Conservation (phyloP, 768 basidiomycete species). For the Dioszegia hungarica region DNA sequence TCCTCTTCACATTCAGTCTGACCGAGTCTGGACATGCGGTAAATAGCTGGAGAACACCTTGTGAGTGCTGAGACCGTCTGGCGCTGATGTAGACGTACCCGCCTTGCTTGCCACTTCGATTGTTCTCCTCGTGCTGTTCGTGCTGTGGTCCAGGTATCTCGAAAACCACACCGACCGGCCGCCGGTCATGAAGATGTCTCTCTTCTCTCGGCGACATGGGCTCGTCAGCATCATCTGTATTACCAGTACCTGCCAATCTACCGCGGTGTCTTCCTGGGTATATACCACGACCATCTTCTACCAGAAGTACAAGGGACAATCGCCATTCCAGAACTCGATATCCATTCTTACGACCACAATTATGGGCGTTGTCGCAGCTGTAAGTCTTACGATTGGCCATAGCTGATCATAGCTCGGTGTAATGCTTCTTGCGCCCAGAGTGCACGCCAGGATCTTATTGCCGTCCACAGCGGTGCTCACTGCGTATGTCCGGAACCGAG, state of each 20-base stretch:
- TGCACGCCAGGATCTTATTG: conserved; percentile 16
- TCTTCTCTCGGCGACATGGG: conserved; percentile 18
- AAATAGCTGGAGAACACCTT: conserved; percentile 58
- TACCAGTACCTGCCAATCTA: not conserved
- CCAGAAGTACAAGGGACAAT: conserved; percentile 20
- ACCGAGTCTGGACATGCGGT: conserved; percentile 60
- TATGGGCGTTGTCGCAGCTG: conserved; percentile 2
- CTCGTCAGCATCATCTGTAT: conserved; percentile 11
- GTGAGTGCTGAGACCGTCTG: conserved; percentile 46
- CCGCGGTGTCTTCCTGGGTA: conserved; percentile 3
- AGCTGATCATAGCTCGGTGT: not conserved
- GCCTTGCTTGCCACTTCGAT: conserved; percentile 61
- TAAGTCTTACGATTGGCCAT: not conserved
- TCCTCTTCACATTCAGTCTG: conserved; percentile 66
- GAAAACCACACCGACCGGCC: conserved; percentile 48
- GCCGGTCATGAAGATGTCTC: conserved; percentile 23
- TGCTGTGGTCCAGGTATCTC: conserved; percentile 63
- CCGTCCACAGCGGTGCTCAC: conserved; percentile 18
- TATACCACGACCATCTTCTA: conserved; percentile 20
- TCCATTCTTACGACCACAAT: not conserved
- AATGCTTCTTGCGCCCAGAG: conserved; percentile 14
- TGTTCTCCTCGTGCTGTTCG: conserved; percentile 56
- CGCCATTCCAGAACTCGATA: conserved; percentile 18
- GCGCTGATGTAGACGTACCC: conserved; percentile 53
- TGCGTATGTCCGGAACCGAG: not conserved